A percentile compares a stretch with the other conserved stretches of the same genome.
Conservation (phyloP, 495 filamentous ascomycete genomes). For the Hyaloscypha hepaticicola region DNA sequence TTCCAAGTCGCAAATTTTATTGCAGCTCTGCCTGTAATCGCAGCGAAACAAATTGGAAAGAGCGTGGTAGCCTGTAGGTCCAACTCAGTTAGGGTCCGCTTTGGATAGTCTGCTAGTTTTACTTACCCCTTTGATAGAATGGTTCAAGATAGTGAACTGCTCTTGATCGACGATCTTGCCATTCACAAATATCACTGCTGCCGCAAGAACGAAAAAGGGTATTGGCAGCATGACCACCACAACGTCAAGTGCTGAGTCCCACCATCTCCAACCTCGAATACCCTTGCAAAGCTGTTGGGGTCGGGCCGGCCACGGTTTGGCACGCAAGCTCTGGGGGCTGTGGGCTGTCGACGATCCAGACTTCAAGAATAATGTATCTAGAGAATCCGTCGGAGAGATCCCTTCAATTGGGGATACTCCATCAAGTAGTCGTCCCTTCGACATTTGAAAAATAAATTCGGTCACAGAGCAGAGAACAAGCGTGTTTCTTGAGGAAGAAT, state of each 20-base stretch:
- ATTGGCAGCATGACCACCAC: conserved; percentile 14
- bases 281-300: conserved; percentile 27
- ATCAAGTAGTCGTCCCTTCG: neutral
- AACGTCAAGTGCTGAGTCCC: conserved; percentile 30
- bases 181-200: conserved; percentile 17
- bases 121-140: conserved; percentile 27
- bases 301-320: conserved; percentile 26
- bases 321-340: conserved; percentile 17
- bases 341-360: neutral
- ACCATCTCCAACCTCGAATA: conserved; percentile 37
- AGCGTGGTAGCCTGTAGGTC: conserved; percentile 25
- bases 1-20: conserved; percentile 27
- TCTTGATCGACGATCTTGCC: conserved; percentile 15
- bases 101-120: neutral
- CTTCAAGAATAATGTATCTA: neutral
- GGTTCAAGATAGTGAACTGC: conserved; percentile 15
- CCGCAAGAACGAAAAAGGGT: conserved; percentile 21
- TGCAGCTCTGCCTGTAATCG: conserved; percentile 21
- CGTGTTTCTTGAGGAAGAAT: neutral
- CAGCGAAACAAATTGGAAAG: conserved; percentile 27
- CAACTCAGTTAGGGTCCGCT: neutral
- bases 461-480: neutral
- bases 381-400: conserved; percentile 14
- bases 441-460: neutral
- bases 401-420: conserved; percentile 1